Conservation (phyloP, 2,329 filamentous ascomycete species). For the Exserohilum rostratum region DNA sequence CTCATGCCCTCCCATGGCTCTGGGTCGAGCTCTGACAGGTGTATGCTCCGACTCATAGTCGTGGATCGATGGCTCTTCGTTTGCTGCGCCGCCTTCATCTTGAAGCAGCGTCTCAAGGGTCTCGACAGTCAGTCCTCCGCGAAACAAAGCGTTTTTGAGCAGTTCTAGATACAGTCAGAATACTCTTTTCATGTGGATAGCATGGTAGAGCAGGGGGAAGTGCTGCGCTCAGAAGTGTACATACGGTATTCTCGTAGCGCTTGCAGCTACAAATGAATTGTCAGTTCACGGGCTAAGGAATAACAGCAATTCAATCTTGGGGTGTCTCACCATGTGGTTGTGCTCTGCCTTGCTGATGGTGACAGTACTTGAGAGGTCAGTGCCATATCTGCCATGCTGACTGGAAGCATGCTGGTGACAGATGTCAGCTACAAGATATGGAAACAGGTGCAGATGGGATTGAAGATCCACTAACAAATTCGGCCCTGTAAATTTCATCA, state of each 20-base stretch:
- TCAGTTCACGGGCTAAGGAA: constrained; percentile 1
- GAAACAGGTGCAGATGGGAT: not conserved
- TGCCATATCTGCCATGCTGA: constrained; percentile 46
- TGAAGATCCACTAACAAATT: constrained; percentile 54
- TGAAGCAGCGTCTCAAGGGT: constrained; percentile 57
- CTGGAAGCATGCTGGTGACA: constrained; percentile 49
- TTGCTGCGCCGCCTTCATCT: constrained; percentile 29
- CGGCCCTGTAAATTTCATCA: constrained; percentile 49
- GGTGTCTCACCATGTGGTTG: constrained; percentile 59
- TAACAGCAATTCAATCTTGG: not conserved
- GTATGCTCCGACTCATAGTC: constrained; percentile 24
- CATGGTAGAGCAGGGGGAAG: not conserved
- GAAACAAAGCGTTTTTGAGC: constrained; percentile 55
- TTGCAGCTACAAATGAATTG: constrained; percentile 39
- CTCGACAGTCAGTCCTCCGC: constrained; percentile 57
- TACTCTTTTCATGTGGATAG: not conserved
- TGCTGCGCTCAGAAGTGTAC: constrained; percentile 11
- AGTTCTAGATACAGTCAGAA: constrained; percentile 44
- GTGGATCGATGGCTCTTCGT: constrained; percentile 22
- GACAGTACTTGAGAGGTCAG: constrained; percentile 51
- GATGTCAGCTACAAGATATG: constrained; percentile 5
- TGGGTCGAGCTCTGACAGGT: constrained; percentile 12
- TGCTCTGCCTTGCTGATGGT: constrained; percentile 67
- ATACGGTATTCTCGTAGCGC: constrained; percentile 62
- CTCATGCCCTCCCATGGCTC: constrained; percentile 15